Conservation (phyloP, 176 grass and related monocot genomes). For the Oryza glaberrima region DNA sequence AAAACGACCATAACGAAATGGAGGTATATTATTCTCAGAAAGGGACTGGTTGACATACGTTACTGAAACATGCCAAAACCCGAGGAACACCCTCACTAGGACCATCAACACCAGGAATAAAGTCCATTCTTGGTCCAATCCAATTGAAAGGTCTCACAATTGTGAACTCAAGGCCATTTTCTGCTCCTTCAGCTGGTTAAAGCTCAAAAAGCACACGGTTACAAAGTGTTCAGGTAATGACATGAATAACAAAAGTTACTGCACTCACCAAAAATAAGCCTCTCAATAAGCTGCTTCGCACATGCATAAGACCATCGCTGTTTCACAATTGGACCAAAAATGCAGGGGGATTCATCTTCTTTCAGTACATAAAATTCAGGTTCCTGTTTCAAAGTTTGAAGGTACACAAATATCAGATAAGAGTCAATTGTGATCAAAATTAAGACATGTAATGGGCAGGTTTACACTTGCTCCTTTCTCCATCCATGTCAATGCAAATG, state of each 20-base stretch:
- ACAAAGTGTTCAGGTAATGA: slow-evolving; percentile 7
- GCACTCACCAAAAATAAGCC: slow-evolving; percentile 82
- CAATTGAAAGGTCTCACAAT: slow-evolving; percentile 98
- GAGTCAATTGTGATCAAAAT: not conserved
- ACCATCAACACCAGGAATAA: slow-evolving; percentile 97
- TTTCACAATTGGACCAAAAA: slow-evolving; percentile 92
- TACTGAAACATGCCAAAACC: slow-evolving; percentile 98
- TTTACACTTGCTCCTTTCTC: not conserved
- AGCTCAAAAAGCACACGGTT: slow-evolving; percentile 30
- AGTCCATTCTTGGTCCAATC: slow-evolving; percentile 99
- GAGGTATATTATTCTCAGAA: not conserved
- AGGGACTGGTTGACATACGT: slow-evolving; percentile 47
- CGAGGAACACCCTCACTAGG: slow-evolving; percentile 95
- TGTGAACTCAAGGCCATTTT: slow-evolving; percentile 88
- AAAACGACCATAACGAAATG: not conserved
- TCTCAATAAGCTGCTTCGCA: slow-evolving; percentile 95
- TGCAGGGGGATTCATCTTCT: slow-evolving; percentile 92
- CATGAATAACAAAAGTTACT: slow-evolving; percentile 7
- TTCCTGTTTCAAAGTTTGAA: slow-evolving; percentile 58
- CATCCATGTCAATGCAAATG: not conserved
- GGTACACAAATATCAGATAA: slow-evolving; percentile 31
- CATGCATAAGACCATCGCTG: slow-evolving; percentile 96
- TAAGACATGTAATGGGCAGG: not conserved
- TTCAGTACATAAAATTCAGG: slow-evolving; percentile 87
- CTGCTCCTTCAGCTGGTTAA: slow-evolving; percentile 80